phyloP scores from a whole-genome alignment of 1,284 basidiomycete genomes.

The Fistulina hepatica region DNA sequence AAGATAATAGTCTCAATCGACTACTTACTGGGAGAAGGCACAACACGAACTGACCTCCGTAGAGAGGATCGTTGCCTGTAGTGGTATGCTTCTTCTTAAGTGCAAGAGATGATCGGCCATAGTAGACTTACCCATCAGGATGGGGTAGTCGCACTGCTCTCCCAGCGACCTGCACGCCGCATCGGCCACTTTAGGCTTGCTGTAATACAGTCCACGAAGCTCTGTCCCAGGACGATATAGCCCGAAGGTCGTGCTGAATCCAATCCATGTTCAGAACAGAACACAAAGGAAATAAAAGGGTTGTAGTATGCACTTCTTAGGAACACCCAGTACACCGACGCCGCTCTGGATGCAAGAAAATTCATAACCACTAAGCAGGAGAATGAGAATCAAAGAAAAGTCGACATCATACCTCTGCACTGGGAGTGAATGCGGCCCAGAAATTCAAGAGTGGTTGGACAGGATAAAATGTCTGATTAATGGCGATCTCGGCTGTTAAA shows the following conservation, averaged over 20 bases:
- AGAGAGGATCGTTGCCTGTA: slow-evolving; percentile 68
- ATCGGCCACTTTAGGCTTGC: slow-evolving; percentile 52
- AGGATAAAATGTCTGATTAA: slow-evolving; percentile 66
- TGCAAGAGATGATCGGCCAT: background rate
- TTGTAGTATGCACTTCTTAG: slow-evolving; percentile 44
- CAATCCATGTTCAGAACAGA: background rate
- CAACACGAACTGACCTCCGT: slow-evolving; percentile 48
- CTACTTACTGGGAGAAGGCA: background rate
- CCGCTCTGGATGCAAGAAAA: slow-evolving; percentile 44
- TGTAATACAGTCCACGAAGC: slow-evolving; percentile 67
- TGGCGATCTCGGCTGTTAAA: slow-evolving; percentile 60
- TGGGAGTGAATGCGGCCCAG: slow-evolving; percentile 72
- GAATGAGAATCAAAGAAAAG: slow-evolving; percentile 1
- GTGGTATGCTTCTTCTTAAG: background rate
- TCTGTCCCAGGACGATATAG: slow-evolving; percentile 74
- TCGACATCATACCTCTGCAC: slow-evolving; percentile 40
- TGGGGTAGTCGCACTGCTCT: slow-evolving; percentile 66
- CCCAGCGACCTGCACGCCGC: slow-evolving; percentile 58
- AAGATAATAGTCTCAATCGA: background rate
- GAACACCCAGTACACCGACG: slow-evolving; percentile 56
- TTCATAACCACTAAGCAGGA: slow-evolving; percentile 1
- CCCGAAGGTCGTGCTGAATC: slow-evolving; percentile 61
- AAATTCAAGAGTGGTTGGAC: slow-evolving; percentile 73
- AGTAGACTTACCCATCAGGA: slow-evolving; percentile 50
- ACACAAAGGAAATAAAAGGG: background rate